Base-by-base conservation (phyloP, 2,329 filamentous ascomycete species). In the Magnaporthiopsis rhizophila region DNA sequence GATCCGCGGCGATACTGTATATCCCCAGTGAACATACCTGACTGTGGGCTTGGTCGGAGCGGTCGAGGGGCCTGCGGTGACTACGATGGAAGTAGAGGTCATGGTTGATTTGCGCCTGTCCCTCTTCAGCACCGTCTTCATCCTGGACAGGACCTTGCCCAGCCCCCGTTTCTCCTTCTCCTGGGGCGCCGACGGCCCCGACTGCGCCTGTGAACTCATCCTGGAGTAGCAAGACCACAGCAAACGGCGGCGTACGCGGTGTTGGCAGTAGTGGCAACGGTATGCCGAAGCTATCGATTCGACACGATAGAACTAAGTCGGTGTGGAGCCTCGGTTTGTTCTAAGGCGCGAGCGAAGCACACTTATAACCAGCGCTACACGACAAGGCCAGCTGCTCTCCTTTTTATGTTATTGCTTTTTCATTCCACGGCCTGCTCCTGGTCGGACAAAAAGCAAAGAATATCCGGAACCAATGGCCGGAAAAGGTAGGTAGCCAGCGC, bases 121-220 rank as follows among this genome's bases (percentile, higher is more conserved):
- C 68, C 75, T 79, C 72, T 75, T 82, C 64, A 83, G 75, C 38
- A 81, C 80, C 3, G 80, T 80, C 76, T 79, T 84, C 70, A 82
- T 76, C 50, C 80, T 76, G 50, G 78, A 78, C 38, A 84, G 66
- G 26, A 84, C 74, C 69, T 76, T 82, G 64, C 77, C 78, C 34
- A 84, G 68, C 15, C 78, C 77, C 71, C 76, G 82, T 74, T 78
- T 82, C 69, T 79, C 77, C 70, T 74, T 76, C 63, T 79, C 77
- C 69, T 74, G 76, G 59, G 72, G 69, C 65, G 69, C 71, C 63
- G 72, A 74, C 56, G 74, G 73, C 68, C 74, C 75, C 61, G 71
- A 71, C 65, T 75, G 78, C 64, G 76, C 74, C 59, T 75, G 72
- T 15, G 79, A 79, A 66, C 79, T 81, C 80, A 81, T 82, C 4